Percentiles rank a stretch among this genome's conserved stretches.
Conservation (phyloP, 108 stramenopile genomes). For the Seminavis robusta region DNA sequence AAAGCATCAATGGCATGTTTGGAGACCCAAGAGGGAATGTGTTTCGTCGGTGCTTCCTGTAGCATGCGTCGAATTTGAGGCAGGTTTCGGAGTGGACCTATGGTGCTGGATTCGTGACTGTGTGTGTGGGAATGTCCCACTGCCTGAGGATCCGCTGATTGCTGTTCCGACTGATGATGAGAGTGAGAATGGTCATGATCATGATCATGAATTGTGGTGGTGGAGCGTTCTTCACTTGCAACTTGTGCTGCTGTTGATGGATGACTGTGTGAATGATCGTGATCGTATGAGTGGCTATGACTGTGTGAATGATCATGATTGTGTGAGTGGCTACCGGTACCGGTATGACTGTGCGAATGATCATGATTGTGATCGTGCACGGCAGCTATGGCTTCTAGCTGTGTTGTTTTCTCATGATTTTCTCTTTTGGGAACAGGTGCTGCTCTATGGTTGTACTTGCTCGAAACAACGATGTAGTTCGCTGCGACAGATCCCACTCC, state of each 20-base stretch:
- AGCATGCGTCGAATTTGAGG: slow-evolving; percentile 75
- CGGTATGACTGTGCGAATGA: slow-evolving; percentile 17
- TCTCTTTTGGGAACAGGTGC: slow-evolving; percentile 60
- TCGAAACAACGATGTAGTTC: slow-evolving; percentile 50
- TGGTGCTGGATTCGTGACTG: slow-evolving; percentile 3
- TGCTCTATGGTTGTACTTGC: slow-evolving; percentile 49
- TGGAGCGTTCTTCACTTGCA: slow-evolving; percentile 17
- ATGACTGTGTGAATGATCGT: background rate
- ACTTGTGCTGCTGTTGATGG: slow-evolving; percentile 21
- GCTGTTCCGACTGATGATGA: slow-evolving; percentile 1
- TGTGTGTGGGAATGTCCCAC: slow-evolving; percentile 25
- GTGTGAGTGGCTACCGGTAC: slow-evolving; percentile 25
- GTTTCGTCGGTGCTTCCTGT: slow-evolving; percentile 29
- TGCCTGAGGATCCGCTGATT: background rate
- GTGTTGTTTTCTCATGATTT: slow-evolving; percentile 3
- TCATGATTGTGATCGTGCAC: slow-evolving; percentile 31
- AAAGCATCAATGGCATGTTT: slow-evolving; percentile 70
- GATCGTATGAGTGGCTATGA: slow-evolving; percentile 18
- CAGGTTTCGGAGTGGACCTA: slow-evolving; percentile 76
- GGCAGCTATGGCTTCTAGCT: slow-evolving; percentile 1
- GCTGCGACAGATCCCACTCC: slow-evolving; percentile 71
- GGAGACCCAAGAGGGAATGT: slow-evolving; percentile 67
- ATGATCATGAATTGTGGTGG: no score
- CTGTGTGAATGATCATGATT: slow-evolving; percentile 10
- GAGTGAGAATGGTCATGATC: slow-evolving; percentile 25